Percentiles rank a stretch among this genome's conserved stretches.
These are phyloP conservation scores for Limonium bicolor DNA, from an alignment of 148 eudicot species.

Conservation along the genomic window DNA sequence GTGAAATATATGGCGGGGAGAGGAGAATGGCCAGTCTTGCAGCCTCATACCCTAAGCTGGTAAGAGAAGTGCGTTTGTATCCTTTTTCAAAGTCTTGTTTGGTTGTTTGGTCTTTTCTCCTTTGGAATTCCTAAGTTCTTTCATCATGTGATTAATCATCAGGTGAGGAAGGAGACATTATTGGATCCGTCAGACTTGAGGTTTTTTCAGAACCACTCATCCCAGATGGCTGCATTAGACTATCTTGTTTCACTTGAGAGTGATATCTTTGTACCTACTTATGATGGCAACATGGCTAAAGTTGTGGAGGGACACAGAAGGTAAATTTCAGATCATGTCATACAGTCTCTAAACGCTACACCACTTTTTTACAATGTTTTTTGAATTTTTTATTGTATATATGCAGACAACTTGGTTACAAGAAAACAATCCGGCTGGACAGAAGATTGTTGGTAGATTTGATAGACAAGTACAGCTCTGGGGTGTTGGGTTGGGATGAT, in stretches of 20 bases:
- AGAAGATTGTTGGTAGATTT: conserved; percentile 66
- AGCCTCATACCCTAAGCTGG: conserved; percentile 78
- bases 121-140: background rate
- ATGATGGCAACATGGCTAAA: conserved; percentile 81
- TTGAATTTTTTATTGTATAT: background rate
- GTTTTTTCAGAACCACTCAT: conserved; percentile 61
- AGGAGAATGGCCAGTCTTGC: conserved; percentile 71
- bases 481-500: conserved; percentile 75
- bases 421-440: conserved; percentile 71
- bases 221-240: conserved; percentile 79
- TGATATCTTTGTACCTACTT: conserved; percentile 67
- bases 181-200: conserved; percentile 42
- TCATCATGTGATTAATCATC: background rate
- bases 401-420: conserved; percentile 77
- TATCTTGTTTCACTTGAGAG: conserved; percentile 74
- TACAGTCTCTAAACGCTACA: background rate
- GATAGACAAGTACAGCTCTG: conserved; percentile 60
- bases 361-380: background rate
- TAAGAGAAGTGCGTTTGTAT: conserved; percentile 18
- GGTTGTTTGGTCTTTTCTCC: background rate
- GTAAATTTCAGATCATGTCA: conserved; percentile 10
- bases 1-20: conserved; percentile 85
- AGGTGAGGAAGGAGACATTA: conserved; percentile 71
- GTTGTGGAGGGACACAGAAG: conserved; percentile 79
- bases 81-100: background rate